These are phyloP conservation scores for Eucalyptus leucophloia DNA, from an alignment of 345 rosid species.

Conservation along the genomic window DNA sequence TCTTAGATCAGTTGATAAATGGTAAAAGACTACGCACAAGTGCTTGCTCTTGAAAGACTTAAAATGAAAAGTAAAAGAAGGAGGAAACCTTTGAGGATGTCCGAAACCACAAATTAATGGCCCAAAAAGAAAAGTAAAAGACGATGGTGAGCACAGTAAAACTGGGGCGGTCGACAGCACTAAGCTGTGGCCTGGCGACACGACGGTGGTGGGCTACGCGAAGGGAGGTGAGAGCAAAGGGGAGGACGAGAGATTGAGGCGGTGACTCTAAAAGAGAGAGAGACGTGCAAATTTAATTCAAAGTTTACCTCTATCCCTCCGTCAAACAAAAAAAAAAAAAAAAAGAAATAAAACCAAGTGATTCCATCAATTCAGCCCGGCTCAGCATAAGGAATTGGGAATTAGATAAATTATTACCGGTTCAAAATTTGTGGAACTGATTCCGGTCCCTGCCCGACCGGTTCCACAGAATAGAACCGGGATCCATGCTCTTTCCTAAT, in stretches of 20 bases:
- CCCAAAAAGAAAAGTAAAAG: background rate
- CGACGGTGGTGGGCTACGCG: background rate
- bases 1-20: background rate
- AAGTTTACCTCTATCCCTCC: no score
- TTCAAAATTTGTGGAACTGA: background rate
- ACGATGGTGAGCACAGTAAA: background rate
- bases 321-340: no score
- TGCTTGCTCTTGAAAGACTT: background rate
- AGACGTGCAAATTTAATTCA: no score
- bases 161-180: background rate
- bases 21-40: background rate
- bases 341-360: background rate
- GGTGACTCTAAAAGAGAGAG: background rate
- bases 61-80: background rate
- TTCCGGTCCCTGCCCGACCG: background rate
- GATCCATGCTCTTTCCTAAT: background rate
- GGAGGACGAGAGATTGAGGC: background rate
- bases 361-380: background rate
- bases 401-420: background rate
- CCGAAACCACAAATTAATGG: background rate
- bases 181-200: background rate
- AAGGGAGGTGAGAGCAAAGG: background rate
- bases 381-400: background rate
- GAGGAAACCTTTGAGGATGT: background rate
- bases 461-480: background rate